These are phyloP conservation scores for Filobasidium floriforme DNA, from an alignment of 768 basidiomycete species.

Conservation along the genomic window DNA sequence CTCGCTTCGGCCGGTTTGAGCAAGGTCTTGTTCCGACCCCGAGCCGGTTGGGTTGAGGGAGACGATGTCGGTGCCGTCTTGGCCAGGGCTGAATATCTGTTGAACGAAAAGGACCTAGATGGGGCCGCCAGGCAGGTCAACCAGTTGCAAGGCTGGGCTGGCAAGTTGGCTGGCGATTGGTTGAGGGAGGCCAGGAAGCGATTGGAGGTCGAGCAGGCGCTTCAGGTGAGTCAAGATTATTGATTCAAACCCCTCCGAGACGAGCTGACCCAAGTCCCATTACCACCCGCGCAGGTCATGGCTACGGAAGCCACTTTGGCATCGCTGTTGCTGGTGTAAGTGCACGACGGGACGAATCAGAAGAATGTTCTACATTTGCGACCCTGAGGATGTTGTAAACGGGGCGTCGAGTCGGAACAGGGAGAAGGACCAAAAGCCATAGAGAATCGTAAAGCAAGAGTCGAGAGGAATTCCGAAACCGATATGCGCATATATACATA, in stretches of 20 bases:
- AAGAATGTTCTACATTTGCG: not conserved
- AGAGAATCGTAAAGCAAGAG: not conserved
- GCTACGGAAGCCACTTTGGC: slow-evolving; percentile 76
- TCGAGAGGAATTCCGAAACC: not conserved
- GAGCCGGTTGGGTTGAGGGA: slow-evolving; percentile 68
- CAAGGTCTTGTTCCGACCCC: slow-evolving; percentile 62
- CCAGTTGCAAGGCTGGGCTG: slow-evolving; percentile 66
- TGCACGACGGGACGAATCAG: not conserved
- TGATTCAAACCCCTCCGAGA: not conserved
- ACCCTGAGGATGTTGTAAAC: too few species aligned
- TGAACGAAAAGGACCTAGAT: slow-evolving; percentile 89
- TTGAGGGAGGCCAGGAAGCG: slow-evolving; percentile 76
- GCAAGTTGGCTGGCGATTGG: slow-evolving; percentile 66
- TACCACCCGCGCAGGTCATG: slow-evolving; percentile 54
- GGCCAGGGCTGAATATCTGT: slow-evolving; percentile 76
- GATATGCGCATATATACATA: not conserved
- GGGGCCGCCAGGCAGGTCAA: slow-evolving; percentile 81
- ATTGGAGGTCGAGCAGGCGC: slow-evolving; percentile 82
- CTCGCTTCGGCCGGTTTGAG: slow-evolving; percentile 72
- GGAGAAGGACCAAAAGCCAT: not conserved
- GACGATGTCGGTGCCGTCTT: slow-evolving; percentile 78
- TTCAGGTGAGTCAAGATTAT: slow-evolving; percentile 57
- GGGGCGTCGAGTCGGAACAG: not conserved
- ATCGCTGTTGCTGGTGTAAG: slow-evolving; percentile 34
- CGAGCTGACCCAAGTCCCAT: not conserved